A percentile compares a stretch with the other conserved stretches of the same genome.
phyloP scores from a whole-genome alignment of 345 rosid species.

The Ceriops tagal region DNA sequence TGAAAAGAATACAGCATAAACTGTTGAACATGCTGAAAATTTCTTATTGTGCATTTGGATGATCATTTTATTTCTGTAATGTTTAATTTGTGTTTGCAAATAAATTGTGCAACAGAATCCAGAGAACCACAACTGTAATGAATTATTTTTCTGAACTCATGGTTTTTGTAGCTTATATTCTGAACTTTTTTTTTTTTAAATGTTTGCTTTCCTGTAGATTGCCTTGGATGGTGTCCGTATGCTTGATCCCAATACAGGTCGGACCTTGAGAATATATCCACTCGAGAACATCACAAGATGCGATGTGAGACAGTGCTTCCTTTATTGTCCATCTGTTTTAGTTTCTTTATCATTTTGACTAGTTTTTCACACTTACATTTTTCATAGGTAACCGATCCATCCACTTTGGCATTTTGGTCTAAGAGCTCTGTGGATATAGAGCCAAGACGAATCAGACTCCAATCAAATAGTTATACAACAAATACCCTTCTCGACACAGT shows the following conservation, averaged over 20 bases:
- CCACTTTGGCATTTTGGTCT: conserved; percentile 94
- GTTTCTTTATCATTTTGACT: neutral
- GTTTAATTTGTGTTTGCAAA: no score
- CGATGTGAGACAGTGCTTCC: conserved; percentile 50
- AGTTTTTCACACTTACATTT: neutral
- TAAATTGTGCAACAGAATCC: no score
- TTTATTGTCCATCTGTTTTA: neutral
- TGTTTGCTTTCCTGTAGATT: conserved; percentile 47
- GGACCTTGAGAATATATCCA: conserved; percentile 91
- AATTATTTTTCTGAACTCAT: neutral
- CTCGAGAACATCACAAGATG: conserved; percentile 92
- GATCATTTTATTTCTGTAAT: no score
- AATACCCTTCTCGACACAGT: conserved; percentile 84
- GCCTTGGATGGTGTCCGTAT: conserved; percentile 96
- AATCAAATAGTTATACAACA: conserved; percentile 86
- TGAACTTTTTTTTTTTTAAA: neutral
- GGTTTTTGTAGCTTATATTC: neutral
- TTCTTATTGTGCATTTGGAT: no score
- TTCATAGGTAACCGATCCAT: conserved; percentile 63
- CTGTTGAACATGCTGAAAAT: no score
- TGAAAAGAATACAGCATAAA: no score
- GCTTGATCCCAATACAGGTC: conserved; percentile 85
- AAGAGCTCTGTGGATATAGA: conserved; percentile 92
- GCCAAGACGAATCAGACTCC: conserved; percentile 89
- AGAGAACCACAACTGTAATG: no score